Evolutionary conservation across 306 rosid species (phyloP), one percentile per base, ranked within the genome.

Genomic region (Corylus avellana): DNA sequence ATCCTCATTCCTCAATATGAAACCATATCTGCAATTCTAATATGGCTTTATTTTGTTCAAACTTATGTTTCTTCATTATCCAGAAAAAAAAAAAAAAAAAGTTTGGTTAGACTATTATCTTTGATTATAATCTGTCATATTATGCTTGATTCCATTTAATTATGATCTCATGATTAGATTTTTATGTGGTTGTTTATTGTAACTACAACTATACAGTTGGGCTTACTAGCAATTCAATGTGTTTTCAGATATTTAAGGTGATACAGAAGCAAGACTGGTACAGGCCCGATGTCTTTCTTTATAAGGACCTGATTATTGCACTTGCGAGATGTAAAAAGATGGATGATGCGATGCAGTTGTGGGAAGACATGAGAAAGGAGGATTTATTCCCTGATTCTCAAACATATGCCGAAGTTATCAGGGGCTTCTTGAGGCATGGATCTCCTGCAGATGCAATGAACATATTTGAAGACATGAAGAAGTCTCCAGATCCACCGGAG

Each of bases 371-470:
- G 97, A 91, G 79, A 82, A 85, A 87, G 81, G 99, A 89, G 77
- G 79, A 87, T 51, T 63, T 89, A 27, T 89, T 85, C 81, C 96
- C 96, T 18, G 99, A 95, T 84, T 89, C 93, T 54, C 98, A 91
- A 87, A 87, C 98, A 20, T 91, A 90, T 72, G 82, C 97, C 5
- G 99, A 93, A 85, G 92, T 95, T 78, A 92, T 95, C 63, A 87
- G 93, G 87, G 98, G 98, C 29, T 95, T 95, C 88, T 84, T 95
- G 90, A 91, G 84, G 72, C 77, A 75, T 69, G 98, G 97, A 77
- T 92, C 94, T 77, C 97, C 96, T 48, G 93, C 94, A 0, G 98
- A 95, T 86, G 98, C 98, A 8, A 92, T 95, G 98, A 92, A 91
- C 70, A 27, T 95, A 70, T 95, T 86, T 1, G 98, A 95, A 82